Evolutionary conservation across 495 filamentous ascomycete species (phyloP).

Genomic region (Hypoxylon lienhwacheense): DNA sequence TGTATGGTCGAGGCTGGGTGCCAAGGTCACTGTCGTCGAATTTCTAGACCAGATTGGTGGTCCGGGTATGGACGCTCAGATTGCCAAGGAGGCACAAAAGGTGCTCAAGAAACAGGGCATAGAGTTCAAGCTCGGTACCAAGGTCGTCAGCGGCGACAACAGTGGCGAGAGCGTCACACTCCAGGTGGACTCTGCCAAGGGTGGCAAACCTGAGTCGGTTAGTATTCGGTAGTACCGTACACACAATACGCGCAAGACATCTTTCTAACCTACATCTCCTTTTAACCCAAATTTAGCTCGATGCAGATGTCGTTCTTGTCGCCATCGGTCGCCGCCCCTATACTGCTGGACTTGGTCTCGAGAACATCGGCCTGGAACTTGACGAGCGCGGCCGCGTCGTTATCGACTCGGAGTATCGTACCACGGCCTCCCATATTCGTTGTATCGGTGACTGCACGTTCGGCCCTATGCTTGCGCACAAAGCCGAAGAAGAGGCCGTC

Average conservation of each 20-base stretch:
- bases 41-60: constrained; percentile 96
- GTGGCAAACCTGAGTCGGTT: constrained; percentile 89
- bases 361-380: constrained; percentile 91
- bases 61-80: constrained; percentile 94
- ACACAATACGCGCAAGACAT: background rate
- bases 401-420: constrained; percentile 98
- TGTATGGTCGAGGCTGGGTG: constrained; percentile 90
- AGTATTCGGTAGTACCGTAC: constrained; percentile 53
- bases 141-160: constrained; percentile 85
- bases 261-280: constrained; percentile 22
- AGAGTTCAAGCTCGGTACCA: constrained; percentile 97
- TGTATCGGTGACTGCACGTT: constrained; percentile 96
- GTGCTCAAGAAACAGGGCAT: constrained; percentile 95
- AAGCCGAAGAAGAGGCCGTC: constrained; percentile 97
- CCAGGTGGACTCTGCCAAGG: constrained; percentile 88
- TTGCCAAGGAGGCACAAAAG: constrained; percentile 90
- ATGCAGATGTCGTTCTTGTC: constrained; percentile 94
- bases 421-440: constrained; percentile 93
- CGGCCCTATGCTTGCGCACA: constrained; percentile 98
- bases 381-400: constrained; percentile 92
- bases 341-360: constrained; percentile 84
- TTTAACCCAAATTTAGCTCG: constrained; percentile 60
- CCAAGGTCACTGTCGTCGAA: constrained; percentile 96
- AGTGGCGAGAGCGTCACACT: constrained; percentile 74
- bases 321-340: constrained; percentile 96